Evolutionary conservation across 345 rosid species (phyloP), one percentile per base, ranked within the genome.

Genomic region (Gossypium arboreum): DNA sequence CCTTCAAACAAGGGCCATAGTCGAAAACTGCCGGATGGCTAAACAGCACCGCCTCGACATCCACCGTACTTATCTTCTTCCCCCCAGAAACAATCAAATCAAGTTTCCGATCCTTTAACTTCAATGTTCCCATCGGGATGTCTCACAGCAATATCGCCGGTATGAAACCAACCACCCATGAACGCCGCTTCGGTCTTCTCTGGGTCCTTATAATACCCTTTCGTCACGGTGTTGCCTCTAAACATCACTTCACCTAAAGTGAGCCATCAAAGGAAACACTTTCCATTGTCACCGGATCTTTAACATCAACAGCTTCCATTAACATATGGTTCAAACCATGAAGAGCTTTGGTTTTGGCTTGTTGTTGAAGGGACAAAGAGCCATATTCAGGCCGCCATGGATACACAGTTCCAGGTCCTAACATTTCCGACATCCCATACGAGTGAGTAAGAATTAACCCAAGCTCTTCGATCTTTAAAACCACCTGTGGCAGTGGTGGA

Each of bases 381-480:
- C 10, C 1, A 1, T 65, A 65, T 22, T 65, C 70, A 27, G 29
- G 70, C 29, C 70, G 12, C 70, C 52, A 65, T 44, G 70, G 70
- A 44, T 44, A 65, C 15, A 44, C 18, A 22, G 71, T 45, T 8
- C 54, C 71, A 7, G 41, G 71, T 2, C 71, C 55, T 2, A 67
- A 51, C 0, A 67, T 47, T 24, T 67, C 71, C 4, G 56, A 67
- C 71, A 67, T 67, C 12, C 71, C 71, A 15, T 47, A 66, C 12
- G 56, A 22, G 71, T 22, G 71, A 20, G 71, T 67, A n/a, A 67
- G 55, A 12, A 12, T 65, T 45, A 67, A 67, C 16, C 71, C 39
- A n/a, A 45, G 55, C 9, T 44, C 55, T 67, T 67, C 71, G 20
- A 67, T 11, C 41, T 67, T 47, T n/a, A 22, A 6, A 17, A 47